These are phyloP conservation scores for Paramecium sonneborni DNA, from an alignment of 73 alveolate genomes.

Conservation along the genomic window DNA sequence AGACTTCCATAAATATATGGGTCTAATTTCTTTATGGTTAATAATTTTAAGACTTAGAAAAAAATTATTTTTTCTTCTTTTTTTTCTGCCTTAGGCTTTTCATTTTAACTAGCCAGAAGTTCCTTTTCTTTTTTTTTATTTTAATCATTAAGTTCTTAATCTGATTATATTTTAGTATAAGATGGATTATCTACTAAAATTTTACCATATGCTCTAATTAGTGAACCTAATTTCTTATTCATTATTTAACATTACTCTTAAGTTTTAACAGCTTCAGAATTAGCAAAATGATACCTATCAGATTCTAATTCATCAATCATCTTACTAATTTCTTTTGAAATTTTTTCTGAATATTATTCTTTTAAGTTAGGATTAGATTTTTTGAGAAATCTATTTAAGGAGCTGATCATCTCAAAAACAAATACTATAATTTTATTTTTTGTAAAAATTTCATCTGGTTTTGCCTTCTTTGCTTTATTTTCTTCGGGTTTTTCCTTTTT, in stretches of 20 bases:
- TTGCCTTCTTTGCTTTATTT: neutral
- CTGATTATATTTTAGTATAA: neutral
- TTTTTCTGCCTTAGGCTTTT: neutral
- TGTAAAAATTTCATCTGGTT: neutral
- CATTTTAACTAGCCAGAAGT: neutral
- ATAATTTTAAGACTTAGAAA: neutral
- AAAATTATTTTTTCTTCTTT: neutral
- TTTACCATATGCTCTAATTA: slow-evolving; percentile 19
- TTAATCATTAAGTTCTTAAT: neutral
- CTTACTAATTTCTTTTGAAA: neutral
- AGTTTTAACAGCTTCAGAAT: neutral
- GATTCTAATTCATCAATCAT: neutral
- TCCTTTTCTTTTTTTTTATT: neutral
- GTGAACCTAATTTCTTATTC: slow-evolving; percentile 1
- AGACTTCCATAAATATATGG: slow-evolving; percentile 39
- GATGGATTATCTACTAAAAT: neutral
- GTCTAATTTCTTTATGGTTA: neutral
- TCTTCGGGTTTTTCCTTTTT: neutral
- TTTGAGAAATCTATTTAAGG: neutral
- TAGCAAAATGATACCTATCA: neutral
- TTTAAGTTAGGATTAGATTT: neutral
- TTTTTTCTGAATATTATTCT: neutral
- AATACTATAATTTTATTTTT: neutral
- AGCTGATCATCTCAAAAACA: neutral
- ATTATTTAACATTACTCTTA: neutral